Evolutionary conservation across 257 asterid species (phyloP), one percentile per base, ranked within the genome.

Genomic region (Gynochthodes officinalis): DNA sequence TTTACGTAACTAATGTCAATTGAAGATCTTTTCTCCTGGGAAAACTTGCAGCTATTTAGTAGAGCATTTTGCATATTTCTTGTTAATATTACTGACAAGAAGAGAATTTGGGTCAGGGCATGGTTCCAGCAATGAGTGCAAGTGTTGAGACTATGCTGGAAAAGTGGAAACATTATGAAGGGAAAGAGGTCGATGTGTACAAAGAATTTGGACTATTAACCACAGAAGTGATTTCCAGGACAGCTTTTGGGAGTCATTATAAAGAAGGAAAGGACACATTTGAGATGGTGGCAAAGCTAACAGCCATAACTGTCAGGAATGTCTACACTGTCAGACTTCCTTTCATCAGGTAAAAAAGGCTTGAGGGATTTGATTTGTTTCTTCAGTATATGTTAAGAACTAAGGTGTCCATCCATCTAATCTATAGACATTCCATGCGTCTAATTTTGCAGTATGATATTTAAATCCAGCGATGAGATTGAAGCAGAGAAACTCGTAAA

Each of bases 241-340:
- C 92, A 23, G 90, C 96, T 5, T 89, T 87, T 57, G 96, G 96
- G 0, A 89, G 88, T 72, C 85, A 84, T 71, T 87, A 83, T 48
- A 32, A 71, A 28, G 90, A 89, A 77, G 96, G 96, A 84, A 76
- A 84, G 77, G 77, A 76, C 21, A 85, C 87, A 49, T 87, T 89
- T 77, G 86, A 85, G 48, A 83, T 74, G 91, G 44, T 88, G 81
- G 80, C 74, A 76, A 79, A 81, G 67, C 68, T 88, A 37, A 69
- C 88, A 7, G 62, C 68, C 13, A 62, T 86, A 2, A 67, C 80
- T 53, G 83, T 89, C 0, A 73, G 72, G 75, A 86, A 84, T 79
- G 71, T 78, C 50, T 71, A 55, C 75, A 83, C 77, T 73, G 71
- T 86, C 27, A 82, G 73, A 74, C 66, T 82, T 64, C 92, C 95